Evolutionary conservation across 208 protist genomes (phyloP), one percentile per base, ranked within the genome.

Genomic region (Leishmania martiniquensis): DNA sequence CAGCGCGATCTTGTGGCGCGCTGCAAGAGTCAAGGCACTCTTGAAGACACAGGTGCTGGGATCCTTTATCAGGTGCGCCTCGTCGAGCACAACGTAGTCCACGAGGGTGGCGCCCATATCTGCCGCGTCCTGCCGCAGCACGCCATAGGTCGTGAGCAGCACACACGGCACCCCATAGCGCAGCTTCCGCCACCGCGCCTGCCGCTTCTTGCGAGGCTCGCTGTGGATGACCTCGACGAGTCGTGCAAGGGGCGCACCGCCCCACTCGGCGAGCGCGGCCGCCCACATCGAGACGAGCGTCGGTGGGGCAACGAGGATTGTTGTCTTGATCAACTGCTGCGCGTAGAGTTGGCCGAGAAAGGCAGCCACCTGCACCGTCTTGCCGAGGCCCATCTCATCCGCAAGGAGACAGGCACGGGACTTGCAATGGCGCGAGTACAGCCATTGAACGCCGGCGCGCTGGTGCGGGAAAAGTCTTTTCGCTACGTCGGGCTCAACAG

Each of bases 321-420:
- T 94, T n/a, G 98, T 99, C 82, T 93, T 97, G 55, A 93, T 83
- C n/a, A 72, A 42, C 37, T 88, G 72, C 29, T 86, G 80, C 22
- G 29, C 67, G 52, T 96, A 93, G 6, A 99, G 85, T 6, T 83
- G 81, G 2, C 91, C 91, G 20, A 99, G 81, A 76, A 99, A 99
- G 25, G 88, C 77, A 47, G 93, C 86, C 29, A 99, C 90, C 76
- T 99, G 98, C 10, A 99, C 88, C 0, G 99, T 99, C 91, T 99
- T 99, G 44, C 97, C 97, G 68, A 99, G 93, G 15, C 97, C 94
- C 94, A 99, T 99, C 88, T 99, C 98, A 85, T 99, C 98, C 52
- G 98, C 99, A n/a, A 99, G 76, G 20, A 99, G 96, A 62, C 98
- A 98, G 63, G 98, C 98, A 65, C 93, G 90, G 13, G 91, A 88